These are phyloP conservation scores for Aegilops tauschii DNA, from an alignment of 176 grass and related monocot genomes.

Conservation along the genomic window DNA sequence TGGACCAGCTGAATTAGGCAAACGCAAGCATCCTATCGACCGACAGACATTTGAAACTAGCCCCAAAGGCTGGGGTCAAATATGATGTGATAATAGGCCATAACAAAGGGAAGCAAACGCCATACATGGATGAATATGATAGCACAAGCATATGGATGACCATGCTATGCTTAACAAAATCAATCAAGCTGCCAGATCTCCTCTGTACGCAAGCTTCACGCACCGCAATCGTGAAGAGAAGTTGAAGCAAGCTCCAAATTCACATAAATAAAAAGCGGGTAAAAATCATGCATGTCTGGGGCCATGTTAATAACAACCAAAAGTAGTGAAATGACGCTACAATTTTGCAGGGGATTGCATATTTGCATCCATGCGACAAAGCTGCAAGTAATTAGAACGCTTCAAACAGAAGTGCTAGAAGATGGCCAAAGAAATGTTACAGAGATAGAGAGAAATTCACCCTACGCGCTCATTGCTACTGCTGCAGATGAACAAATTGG, in stretches of 20 bases:
- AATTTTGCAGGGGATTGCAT: slow-evolving; percentile 1
- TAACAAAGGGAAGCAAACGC: neutral
- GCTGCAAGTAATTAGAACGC: neutral
- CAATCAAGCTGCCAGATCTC: neutral
- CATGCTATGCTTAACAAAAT: neutral
- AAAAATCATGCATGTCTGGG: neutral
- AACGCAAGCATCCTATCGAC: neutral
- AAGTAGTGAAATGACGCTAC: neutral
- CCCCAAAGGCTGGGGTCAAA: neutral
- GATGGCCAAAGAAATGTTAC: neutral
- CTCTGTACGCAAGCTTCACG: neutral
- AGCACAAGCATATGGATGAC: neutral
- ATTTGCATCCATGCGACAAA: too few relatives aligned
- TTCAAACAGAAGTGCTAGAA: neutral
- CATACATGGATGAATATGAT: neutral
- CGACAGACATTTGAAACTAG: neutral
- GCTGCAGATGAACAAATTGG: neutral
- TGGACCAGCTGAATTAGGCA: neutral
- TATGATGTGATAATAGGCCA: neutral
- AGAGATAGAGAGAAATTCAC: neutral
- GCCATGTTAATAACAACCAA: neutral
- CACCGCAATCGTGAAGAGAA: neutral
- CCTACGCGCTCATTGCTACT: neutral
- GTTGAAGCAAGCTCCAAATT: neutral
- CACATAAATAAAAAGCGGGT: neutral